Percentiles rank a stretch among this genome's conserved stretches.
phyloP scores from a whole-genome alignment of 139 green algal species.

The Haematococcus lacustris region DNA sequence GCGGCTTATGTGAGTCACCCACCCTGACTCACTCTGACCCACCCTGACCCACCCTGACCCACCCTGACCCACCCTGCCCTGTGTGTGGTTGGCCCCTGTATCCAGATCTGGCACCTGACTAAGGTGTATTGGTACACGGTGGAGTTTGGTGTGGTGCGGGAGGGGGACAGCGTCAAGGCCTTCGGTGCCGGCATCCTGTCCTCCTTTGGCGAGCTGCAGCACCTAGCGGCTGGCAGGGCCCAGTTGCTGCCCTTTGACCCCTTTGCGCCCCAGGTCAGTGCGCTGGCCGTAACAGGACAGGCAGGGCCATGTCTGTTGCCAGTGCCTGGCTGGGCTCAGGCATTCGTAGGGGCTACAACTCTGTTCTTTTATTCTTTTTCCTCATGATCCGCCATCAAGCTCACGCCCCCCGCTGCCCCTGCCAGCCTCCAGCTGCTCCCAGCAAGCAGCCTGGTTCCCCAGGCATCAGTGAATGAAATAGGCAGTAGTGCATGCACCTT shows the following conservation, averaged over 20 bases:
- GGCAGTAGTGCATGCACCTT: too few relatives aligned
- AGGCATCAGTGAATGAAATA: too few relatives aligned
- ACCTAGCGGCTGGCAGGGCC: constrained; percentile 8
- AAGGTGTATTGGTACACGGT: constrained; percentile 87
- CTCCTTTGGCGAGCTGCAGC: constrained; percentile 76
- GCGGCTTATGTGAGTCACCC: not conserved
- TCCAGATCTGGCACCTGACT: constrained; percentile 80
- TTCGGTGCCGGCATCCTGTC: constrained; percentile 83
- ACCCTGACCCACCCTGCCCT: too few relatives aligned
- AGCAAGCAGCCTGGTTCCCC: not conserved
- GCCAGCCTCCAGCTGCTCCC: not conserved
- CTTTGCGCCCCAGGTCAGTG: not conserved
- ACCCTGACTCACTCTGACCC: not conserved
- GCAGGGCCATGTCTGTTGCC: too few relatives aligned
- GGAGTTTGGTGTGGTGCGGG: constrained; percentile 88
- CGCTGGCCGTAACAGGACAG: not conserved
- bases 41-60: not conserved
- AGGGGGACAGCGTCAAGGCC: constrained; percentile 56
- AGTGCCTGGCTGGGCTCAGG: too few relatives aligned
- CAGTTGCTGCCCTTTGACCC: not conserved
- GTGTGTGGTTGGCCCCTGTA: not conserved
- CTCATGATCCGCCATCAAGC: not conserved
- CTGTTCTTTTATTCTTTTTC: not conserved
- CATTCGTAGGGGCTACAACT: too few relatives aligned
- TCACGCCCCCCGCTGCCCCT: not conserved